A percentile compares a stretch with the other conserved stretches of the same genome.
These are phyloP conservation scores for Chondrostereum purpureum DNA, from an alignment of 1,284 basidiomycete genomes.

Conservation along the genomic window DNA sequence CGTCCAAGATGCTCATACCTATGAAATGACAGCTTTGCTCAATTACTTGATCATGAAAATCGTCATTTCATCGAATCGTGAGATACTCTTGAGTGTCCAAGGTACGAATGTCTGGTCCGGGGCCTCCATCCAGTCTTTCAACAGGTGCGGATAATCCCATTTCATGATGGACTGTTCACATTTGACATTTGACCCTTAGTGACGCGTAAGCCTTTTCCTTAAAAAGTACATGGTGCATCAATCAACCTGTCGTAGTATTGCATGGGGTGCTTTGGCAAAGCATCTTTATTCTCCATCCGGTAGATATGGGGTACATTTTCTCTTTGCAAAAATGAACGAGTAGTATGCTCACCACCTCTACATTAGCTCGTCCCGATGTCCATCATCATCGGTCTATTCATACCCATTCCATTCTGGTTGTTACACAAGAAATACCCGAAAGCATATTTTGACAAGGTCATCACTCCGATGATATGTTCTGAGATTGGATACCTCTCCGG, in stretches of 20 bases:
- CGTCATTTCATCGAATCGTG: slow-evolving; percentile 44
- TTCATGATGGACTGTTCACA: too few relatives aligned
- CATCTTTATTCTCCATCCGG: slow-evolving; percentile 42
- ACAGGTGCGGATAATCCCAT: slow-evolving; percentile 44
- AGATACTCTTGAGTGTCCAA: slow-evolving; percentile 41
- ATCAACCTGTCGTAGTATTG: slow-evolving; percentile 24
- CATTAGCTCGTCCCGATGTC: slow-evolving; percentile 43
- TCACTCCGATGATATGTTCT: slow-evolving; percentile 42
- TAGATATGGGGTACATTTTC: slow-evolving; percentile 38
- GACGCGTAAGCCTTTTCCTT: slow-evolving; percentile 9
- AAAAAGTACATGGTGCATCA: not conserved
- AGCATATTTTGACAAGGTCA: slow-evolving; percentile 37
- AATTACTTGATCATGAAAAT: slow-evolving; percentile 50
- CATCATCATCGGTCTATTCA: slow-evolving; percentile 43
- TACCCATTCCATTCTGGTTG: slow-evolving; percentile 51
- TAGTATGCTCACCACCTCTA: not conserved
- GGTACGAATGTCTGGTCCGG: slow-evolving; percentile 60
- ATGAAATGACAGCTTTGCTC: slow-evolving; percentile 28
- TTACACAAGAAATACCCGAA: slow-evolving; percentile 43
- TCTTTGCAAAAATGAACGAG: not conserved
- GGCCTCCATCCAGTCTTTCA: slow-evolving; percentile 42
- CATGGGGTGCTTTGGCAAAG: slow-evolving; percentile 54
- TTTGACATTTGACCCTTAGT: slow-evolving; percentile 3
- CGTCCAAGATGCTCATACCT: not conserved
- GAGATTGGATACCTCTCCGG: slow-evolving; percentile 14